Evolutionary conservation across 2,329 filamentous ascomycete species (phyloP).

Genomic region (Sporothrix mexicana): DNA sequence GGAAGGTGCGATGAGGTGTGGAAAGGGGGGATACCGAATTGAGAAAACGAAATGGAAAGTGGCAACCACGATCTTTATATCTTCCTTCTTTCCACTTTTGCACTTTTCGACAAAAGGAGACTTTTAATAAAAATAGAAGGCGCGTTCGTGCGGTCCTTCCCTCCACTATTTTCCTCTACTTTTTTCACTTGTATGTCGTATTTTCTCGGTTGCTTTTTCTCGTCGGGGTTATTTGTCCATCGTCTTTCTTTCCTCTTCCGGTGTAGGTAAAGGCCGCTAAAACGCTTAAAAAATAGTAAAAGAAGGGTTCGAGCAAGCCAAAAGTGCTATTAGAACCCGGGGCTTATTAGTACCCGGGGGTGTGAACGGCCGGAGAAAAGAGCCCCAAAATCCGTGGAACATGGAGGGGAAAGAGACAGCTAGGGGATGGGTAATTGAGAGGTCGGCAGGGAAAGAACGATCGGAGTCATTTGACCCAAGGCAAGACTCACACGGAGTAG

Average conservation of each 20-base stretch:
- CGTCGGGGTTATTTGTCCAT: not conserved
- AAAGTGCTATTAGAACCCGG: not conserved
- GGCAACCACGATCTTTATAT: not conserved
- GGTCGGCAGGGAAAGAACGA: not conserved
- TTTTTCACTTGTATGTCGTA: not conserved
- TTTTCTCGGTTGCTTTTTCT: too few relatives aligned
- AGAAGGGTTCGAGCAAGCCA: not conserved
- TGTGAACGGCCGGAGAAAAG: not conserved
- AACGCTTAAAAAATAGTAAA: not conserved
- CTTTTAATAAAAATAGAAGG: too few relatives aligned
- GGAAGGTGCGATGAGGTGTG: not conserved
- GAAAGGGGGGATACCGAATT: constrained; percentile 7
- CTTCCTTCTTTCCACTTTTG: not conserved
- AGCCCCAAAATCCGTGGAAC: constrained; percentile 13
- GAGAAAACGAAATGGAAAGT: not conserved
- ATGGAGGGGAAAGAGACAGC: not conserved
- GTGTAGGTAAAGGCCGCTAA: not conserved
- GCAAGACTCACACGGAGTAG: too few relatives aligned
- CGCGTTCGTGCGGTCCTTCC: not conserved
- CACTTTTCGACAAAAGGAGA: too few relatives aligned
- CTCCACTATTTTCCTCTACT: not conserved
- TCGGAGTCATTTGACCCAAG: too few relatives aligned
- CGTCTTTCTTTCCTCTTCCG: not conserved
- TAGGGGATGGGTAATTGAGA: not conserved
- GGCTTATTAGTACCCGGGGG: not conserved